These are phyloP conservation scores for Phylloporus arenicola DNA, from an alignment of 768 basidiomycete genomes.

Conservation along the genomic window DNA sequence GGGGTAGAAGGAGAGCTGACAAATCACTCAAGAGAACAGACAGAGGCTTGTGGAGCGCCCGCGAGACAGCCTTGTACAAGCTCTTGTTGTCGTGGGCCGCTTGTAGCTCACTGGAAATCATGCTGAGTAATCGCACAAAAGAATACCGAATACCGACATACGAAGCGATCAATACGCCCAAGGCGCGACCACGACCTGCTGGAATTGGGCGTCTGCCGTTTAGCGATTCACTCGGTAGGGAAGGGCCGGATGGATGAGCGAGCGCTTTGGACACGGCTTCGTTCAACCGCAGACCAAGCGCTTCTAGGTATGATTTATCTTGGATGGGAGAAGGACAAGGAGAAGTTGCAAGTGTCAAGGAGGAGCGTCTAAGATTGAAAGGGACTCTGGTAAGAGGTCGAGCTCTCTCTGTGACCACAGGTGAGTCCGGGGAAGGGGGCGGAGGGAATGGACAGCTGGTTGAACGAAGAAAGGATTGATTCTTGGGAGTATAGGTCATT, in stretches of 20 bases:
- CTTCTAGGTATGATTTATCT: conserved; percentile 77
- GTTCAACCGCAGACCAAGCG: conserved; percentile 69
- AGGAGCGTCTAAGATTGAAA: conserved; percentile 54
- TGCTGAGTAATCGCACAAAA: conserved; percentile 11
- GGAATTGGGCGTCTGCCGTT: conserved; percentile 69
- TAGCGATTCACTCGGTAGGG: conserved; percentile 47
- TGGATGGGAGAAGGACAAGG: conserved; percentile 48
- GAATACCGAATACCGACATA: conserved; percentile 35
- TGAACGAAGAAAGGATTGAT: conserved; percentile 62
- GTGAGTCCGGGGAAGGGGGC: conserved; percentile 35
- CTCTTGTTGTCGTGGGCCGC: conserved; percentile 59
- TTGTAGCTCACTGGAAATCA: conserved; percentile 54
- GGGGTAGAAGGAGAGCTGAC: conserved; percentile 59
- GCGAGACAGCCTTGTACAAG: conserved; percentile 62
- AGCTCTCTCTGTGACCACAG: conserved; percentile 38
- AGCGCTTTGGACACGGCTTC: conserved; percentile 78
- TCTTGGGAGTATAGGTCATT: conserved; percentile 64
- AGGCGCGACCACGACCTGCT: conserved; percentile 59
- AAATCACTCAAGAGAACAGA: conserved; percentile 70
- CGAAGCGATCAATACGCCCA: conserved; percentile 68
- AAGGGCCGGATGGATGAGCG: conserved; percentile 55
- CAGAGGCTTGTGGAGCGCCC: conserved; percentile 69
- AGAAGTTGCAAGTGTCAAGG: conserved; percentile 32
- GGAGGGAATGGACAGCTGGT: conserved; percentile 62
- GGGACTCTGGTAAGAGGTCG: conserved; percentile 56